Conservation (phyloP, 2,329 filamentous ascomycete species). For the Penicillium sp. region DNA sequence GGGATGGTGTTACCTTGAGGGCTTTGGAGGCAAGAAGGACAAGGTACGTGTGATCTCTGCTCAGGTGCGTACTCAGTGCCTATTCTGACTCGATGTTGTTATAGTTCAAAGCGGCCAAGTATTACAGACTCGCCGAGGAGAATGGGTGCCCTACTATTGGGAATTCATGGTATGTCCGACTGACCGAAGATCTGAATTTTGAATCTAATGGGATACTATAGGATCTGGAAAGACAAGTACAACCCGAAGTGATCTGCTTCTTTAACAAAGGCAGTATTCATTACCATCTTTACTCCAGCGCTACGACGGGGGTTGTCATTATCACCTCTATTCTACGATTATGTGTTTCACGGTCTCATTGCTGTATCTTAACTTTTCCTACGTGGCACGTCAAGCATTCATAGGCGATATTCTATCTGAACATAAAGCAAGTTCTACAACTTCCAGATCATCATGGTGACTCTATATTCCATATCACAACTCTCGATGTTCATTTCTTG, state of each 20-base stretch:
- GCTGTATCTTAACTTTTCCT: neutral
- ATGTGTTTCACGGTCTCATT: neutral
- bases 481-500: neutral
- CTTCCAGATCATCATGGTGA: too few relatives aligned
- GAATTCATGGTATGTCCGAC: slow-evolving; percentile 79
- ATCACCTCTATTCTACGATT: neutral
- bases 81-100: slow-evolving; percentile 4
- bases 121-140: slow-evolving; percentile 86
- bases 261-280: neutral
- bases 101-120: slow-evolving; percentile 67
- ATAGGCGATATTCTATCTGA: neutral
- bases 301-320: neutral
- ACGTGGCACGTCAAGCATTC: neutral
- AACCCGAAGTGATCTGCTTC: slow-evolving; percentile 37
- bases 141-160: slow-evolving; percentile 86
- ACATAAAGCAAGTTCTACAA: neutral
- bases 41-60: slow-evolving; percentile 66
- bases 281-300: neutral
- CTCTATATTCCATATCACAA: neutral
- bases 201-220: slow-evolving; percentile 38
- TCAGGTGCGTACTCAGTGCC: neutral
- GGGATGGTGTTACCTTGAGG: slow-evolving; percentile 92
- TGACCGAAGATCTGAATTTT: slow-evolving; percentile 11
- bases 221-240: slow-evolving; percentile 99
- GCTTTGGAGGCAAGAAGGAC: slow-evolving; percentile 97